A percentile compares a stretch with the other conserved stretches of the same genome.
Conservation (phyloP, 257 asterid genomes). For the Gynochthodes officinalis region DNA sequence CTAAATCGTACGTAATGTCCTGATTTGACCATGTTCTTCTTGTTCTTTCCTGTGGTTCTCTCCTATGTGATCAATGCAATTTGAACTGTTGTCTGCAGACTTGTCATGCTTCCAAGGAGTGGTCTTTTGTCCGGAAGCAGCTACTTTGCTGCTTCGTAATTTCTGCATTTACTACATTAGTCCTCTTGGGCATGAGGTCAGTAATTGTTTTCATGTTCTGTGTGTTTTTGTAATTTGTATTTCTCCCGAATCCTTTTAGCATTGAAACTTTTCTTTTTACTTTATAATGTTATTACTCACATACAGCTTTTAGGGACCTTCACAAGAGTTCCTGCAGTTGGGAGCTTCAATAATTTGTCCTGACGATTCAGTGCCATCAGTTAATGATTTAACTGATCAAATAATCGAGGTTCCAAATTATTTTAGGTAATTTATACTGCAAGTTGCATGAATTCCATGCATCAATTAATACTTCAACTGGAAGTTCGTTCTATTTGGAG, state of each 20-base stretch:
- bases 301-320: slow-evolving; percentile 47
- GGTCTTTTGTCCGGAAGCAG: slow-evolving; percentile 49
- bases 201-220: slow-evolving; percentile 13
- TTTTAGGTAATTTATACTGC: slow-evolving; percentile 57
- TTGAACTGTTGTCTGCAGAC: slow-evolving; percentile 43
- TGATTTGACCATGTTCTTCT: slow-evolving; percentile 7
- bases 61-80: slow-evolving; percentile 6
- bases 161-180: slow-evolving; percentile 44
- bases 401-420: slow-evolving; percentile 80
- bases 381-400: slow-evolving; percentile 82
- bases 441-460: background rate
- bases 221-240: background rate
- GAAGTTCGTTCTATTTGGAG: background rate
- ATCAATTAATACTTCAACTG: background rate
- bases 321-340: slow-evolving; percentile 89
- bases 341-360: slow-evolving; percentile 82
- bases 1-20: slow-evolving; percentile 69
- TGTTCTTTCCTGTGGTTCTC: slow-evolving; percentile 1
- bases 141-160: slow-evolving; percentile 39
- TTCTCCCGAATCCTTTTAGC: background rate
- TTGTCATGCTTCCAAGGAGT: slow-evolving; percentile 79
- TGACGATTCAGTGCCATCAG: slow-evolving; percentile 53
- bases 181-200: slow-evolving; percentile 55
- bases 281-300: slow-evolving; percentile 40
- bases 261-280: background rate